phyloP scores from a whole-genome alignment of 352 stramenopile genomes.

The Phytophthora macrochlamydospora region DNA sequence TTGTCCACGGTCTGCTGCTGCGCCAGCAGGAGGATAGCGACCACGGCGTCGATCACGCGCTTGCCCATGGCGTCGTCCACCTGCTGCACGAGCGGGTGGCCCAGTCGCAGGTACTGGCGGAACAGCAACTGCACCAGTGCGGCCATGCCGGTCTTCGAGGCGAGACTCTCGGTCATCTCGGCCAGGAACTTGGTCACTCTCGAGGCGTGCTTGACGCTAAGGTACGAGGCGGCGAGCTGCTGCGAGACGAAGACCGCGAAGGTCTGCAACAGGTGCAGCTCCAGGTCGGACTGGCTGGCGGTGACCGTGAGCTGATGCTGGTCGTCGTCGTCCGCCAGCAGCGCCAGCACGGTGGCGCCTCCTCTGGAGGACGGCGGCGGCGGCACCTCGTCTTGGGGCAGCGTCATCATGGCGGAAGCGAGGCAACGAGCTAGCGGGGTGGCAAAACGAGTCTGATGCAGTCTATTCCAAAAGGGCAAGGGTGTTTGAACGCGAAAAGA shows the following conservation, averaged over 20 bases:
- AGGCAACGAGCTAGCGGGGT: not conserved
- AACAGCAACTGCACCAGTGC: conserved; percentile 54
- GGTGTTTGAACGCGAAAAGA: too few species aligned
- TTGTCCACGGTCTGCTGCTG: conserved; percentile 31
- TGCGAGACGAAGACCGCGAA: conserved; percentile 48
- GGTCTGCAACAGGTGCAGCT: conserved; percentile 62
- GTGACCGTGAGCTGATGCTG: conserved; percentile 6
- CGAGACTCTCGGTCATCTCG: conserved; percentile 54
- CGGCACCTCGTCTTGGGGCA: conserved; percentile 33
- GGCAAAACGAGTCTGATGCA: not conserved
- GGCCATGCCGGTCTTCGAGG: conserved; percentile 44
- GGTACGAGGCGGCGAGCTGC: conserved; percentile 47
- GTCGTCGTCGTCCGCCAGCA: conserved; percentile 8
- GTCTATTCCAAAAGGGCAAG: not conserved
- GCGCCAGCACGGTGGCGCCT: conserved; percentile 23
- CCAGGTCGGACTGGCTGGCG: conserved; percentile 49
- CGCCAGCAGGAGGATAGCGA: conserved; percentile 56
- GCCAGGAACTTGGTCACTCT: conserved; percentile 51
- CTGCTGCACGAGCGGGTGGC: conserved; percentile 51
- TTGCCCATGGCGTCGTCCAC: conserved; percentile 69
- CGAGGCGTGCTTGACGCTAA: conserved; percentile 54
- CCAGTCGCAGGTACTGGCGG: conserved; percentile 60
- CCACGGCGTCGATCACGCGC: conserved; percentile 59
- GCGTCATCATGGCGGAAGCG: conserved; percentile 31
- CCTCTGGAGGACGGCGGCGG: conserved; percentile 18